Percentiles rank a stretch among this genome's conserved stretches.
Conservation (phyloP, 73 alveolate genomes). For the Blepharisma stoltei region DNA sequence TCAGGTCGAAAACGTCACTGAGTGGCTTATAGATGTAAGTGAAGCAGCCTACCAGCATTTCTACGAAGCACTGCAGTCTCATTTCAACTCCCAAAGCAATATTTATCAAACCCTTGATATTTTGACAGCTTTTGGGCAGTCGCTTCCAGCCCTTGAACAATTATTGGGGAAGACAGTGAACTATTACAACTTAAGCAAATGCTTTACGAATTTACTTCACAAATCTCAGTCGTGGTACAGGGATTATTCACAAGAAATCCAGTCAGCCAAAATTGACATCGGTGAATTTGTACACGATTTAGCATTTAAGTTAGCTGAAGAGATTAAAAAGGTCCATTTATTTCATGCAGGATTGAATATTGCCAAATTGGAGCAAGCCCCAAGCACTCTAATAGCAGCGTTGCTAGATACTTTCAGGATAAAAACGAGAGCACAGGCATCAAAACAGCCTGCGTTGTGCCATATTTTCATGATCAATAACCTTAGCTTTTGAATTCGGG, state of each 20-base stretch:
- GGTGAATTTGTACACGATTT: conserved; percentile 16
- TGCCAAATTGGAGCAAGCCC: conserved; percentile 15
- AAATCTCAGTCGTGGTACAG: conserved; percentile 21
- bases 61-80: not conserved
- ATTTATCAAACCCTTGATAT: not conserved
- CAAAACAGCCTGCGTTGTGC: not conserved
- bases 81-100: not conserved
- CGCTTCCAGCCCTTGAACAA: conserved; percentile 7
- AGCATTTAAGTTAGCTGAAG: not conserved
- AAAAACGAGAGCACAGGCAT: not conserved
- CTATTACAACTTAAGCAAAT: not conserved
- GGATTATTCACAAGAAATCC: conserved; percentile 16
- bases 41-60: conserved; percentile 2
- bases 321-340: not conserved
- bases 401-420: not conserved
- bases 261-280: not conserved
- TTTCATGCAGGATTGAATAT: not conserved
- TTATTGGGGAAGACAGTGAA: conserved; percentile 6
- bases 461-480: conserved; percentile 18
- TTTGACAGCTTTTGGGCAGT: not conserved
- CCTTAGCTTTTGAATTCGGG: not conserved
- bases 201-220: not conserved
- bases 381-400: not conserved
- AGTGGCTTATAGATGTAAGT: not conserved
- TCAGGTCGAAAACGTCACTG: not conserved